These are phyloP conservation scores for Phytopythium montanum DNA, from an alignment of 352 stramenopile species.

Conservation along the genomic window DNA sequence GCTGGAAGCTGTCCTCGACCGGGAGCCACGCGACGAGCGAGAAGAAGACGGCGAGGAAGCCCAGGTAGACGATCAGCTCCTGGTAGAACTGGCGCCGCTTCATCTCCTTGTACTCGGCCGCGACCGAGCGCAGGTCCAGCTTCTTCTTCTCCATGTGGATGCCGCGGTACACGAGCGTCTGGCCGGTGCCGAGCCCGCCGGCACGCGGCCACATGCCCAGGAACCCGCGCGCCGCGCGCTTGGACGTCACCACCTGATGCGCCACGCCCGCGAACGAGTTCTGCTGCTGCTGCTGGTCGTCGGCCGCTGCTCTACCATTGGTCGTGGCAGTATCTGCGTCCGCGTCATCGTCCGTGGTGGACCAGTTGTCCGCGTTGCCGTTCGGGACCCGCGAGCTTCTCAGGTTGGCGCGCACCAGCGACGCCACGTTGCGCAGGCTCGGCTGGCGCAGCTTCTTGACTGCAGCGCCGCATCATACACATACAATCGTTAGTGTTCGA, in stretches of 20 bases:
- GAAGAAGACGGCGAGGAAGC: slow-evolving; percentile 78
- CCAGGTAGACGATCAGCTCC: slow-evolving; percentile 81
- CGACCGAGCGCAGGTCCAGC: slow-evolving; percentile 66
- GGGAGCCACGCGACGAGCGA: slow-evolving; percentile 74
- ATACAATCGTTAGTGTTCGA: not conserved
- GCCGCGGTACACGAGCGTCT: slow-evolving; percentile 67
- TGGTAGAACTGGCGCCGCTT: slow-evolving; percentile 88
- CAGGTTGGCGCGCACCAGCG: slow-evolving; percentile 57
- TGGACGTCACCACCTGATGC: slow-evolving; percentile 66
- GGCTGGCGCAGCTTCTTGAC: slow-evolving; percentile 35
- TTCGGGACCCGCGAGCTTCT: slow-evolving; percentile 25
- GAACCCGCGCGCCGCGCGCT: slow-evolving; percentile 67
- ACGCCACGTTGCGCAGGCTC: slow-evolving; percentile 64
- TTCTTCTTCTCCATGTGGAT: slow-evolving; percentile 92
- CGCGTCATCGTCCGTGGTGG: slow-evolving; percentile 3
- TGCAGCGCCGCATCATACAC: not conserved
- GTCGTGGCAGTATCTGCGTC: slow-evolving; percentile 3
- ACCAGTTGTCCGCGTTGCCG: slow-evolving; percentile 3
- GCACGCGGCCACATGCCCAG: slow-evolving; percentile 72
- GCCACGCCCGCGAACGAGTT: slow-evolving; percentile 72
- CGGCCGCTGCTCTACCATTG: slow-evolving; percentile 9
- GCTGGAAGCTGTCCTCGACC: slow-evolving; percentile 78
- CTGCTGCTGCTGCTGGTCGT: slow-evolving; percentile 7
- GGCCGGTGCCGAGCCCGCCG: slow-evolving; percentile 14
- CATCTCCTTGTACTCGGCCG: slow-evolving; percentile 85